phyloP scores from a whole-genome alignment of 1,284 basidiomycete genomes.

The Cystobasidium sp. region DNA sequence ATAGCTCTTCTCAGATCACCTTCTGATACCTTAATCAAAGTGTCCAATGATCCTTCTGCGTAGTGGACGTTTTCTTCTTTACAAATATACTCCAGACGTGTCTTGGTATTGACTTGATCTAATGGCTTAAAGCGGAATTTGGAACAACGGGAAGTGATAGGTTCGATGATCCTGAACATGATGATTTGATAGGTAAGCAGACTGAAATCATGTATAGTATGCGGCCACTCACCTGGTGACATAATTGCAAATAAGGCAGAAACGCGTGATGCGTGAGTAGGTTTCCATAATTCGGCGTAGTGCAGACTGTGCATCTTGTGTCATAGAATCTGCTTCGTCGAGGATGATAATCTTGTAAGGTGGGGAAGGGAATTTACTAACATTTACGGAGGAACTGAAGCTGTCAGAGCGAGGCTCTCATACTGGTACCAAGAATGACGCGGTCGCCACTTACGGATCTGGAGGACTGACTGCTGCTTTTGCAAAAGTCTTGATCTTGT shows the following conservation, averaged over 20 bases:
- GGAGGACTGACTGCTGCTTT: constrained; percentile 60
- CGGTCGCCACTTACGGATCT: constrained; percentile 20
- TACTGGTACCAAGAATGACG: no score
- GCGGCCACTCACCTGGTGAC: constrained; percentile 78
- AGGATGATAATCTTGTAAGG: constrained; percentile 99
- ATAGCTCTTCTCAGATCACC: constrained; percentile 98
- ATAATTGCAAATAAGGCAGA: constrained; percentile 99
- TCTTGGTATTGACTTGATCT: constrained; percentile 74
- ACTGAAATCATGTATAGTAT: background rate
- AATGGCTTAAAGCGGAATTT: constrained; percentile 98
- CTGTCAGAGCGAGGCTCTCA: no score
- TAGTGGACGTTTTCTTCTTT: constrained; percentile 61
- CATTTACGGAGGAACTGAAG: no score
- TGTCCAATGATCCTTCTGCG: constrained; percentile 65
- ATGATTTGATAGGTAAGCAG: background rate
- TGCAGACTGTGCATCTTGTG: constrained; percentile 96
- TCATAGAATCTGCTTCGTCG: constrained; percentile 99
- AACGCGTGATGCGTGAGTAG: constrained; percentile 93
- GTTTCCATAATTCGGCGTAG: constrained; percentile 98
- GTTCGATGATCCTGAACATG: constrained; percentile 88
- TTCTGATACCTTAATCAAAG: constrained; percentile 78
- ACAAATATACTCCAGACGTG: constrained; percentile 81
- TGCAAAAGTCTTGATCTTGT: constrained; percentile 99
- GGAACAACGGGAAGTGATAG: constrained; percentile 96
- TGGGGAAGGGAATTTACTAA: constrained; percentile 95